phyloP scores from a whole-genome alignment of 495 filamentous ascomycete species.

The Aspergillus bertholletiae region DNA sequence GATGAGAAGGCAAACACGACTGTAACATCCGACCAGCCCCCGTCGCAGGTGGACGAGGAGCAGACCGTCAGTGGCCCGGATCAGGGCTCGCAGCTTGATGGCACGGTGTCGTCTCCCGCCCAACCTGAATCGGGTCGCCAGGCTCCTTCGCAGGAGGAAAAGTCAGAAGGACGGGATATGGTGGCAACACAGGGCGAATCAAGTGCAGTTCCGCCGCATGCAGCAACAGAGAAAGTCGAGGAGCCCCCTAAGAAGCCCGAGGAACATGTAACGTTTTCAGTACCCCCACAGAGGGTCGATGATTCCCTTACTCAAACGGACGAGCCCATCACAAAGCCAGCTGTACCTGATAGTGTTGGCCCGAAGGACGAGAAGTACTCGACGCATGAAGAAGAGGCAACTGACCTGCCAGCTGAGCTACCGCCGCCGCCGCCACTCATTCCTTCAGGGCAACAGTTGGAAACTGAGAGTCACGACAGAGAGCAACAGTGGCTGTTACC shows the following conservation, averaged over 20 bases:
- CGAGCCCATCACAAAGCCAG: constrained; percentile 7
- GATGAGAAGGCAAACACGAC: constrained; percentile 50
- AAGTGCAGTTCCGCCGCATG: neutral
- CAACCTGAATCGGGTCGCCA: constrained; percentile 13
- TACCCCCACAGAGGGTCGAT: constrained; percentile 6
- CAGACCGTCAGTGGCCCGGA: constrained; percentile 11
- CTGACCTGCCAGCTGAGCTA: constrained; percentile 39
- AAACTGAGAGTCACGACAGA: constrained; percentile 34
- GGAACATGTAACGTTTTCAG: constrained; percentile 1
- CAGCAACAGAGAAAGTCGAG: constrained; percentile 10
- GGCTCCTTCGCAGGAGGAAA: constrained; percentile 6
- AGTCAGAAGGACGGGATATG: constrained; percentile 3
- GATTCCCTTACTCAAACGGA: constrained; percentile 7
- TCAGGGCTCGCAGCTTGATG: constrained; percentile 24
- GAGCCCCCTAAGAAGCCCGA: constrained; percentile 2
- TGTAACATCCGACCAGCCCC: constrained; percentile 31
- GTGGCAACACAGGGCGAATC: neutral
- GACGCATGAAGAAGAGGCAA: constrained; percentile 28
- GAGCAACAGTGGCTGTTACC: constrained; percentile 74
- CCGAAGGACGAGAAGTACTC: constrained; percentile 19
- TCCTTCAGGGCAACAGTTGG: constrained; percentile 34
- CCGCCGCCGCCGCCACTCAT: constrained; percentile 60
- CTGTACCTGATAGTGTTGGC: constrained; percentile 8
- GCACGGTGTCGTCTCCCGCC: constrained; percentile 11
- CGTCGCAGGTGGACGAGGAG: constrained; percentile 34